phyloP scores from a whole-genome alignment of 1,284 basidiomycete species.

The Anthracocystis setariae region DNA sequence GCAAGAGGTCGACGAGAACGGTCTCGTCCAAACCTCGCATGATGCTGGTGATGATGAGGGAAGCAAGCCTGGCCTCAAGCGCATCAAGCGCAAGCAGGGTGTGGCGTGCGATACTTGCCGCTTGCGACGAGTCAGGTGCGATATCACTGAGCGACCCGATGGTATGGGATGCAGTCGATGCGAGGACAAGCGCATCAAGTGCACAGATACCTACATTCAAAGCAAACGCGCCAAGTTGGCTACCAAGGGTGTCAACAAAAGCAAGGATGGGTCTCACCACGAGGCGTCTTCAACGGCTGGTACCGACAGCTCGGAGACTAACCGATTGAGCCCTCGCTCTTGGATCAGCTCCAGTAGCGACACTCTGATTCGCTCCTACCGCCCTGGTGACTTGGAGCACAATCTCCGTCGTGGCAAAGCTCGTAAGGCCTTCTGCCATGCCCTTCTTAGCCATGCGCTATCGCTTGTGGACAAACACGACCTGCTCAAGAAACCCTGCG shows the following conservation, averaged over 20 bases:
- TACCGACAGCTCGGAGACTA: conserved; percentile 2
- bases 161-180: conserved; percentile 64
- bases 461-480: conserved; percentile 62
- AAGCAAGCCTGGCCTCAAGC: conserved; percentile 22
- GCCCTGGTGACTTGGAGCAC: conserved; percentile 42
- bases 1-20: conserved; percentile 35
- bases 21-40: conserved; percentile 12
- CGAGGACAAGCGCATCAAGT: conserved; percentile 64
- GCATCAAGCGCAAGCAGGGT: conserved; percentile 64
- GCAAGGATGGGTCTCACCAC: conserved; percentile 6
- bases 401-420: conserved; percentile 53
- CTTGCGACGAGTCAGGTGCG: conserved; percentile 62
- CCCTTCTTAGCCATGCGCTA: conserved; percentile 55
- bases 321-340: conserved; percentile 32
- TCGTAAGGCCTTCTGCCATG: conserved; percentile 60
- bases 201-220: conserved; percentile 65
- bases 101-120: conserved; percentile 66
- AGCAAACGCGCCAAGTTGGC: conserved; percentile 50
- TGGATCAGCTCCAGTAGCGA: conserved; percentile 37
- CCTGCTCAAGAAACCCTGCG: conserved; percentile 51
- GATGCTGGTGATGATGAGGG: conserved; percentile 17
- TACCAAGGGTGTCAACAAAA: conserved; percentile 22
- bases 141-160: conserved; percentile 60
- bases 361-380: conserved; percentile 27
- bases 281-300: conserved; percentile 10